Base-by-base conservation (phyloP, 2,329 filamentous ascomycete genomes). In the Graphiopsis chlorocephala region DNA sequence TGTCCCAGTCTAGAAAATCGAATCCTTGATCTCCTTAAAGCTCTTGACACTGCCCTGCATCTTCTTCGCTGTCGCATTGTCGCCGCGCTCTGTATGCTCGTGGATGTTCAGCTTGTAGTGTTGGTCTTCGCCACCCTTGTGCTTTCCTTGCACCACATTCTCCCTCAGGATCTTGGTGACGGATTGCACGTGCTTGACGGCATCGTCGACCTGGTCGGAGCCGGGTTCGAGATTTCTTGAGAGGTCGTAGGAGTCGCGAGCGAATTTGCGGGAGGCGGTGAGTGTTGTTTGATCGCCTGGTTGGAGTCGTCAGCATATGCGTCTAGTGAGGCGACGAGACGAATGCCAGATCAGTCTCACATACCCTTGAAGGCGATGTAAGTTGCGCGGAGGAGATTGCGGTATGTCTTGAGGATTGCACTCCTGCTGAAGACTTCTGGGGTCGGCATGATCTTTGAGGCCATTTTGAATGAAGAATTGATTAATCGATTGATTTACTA, bases 21-120 rank as follows among this genome's bases (percentile, higher is more conserved):
- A 48, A 52, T 53, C 75, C 71, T 78, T 80, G 58, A 81, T 78
- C 64, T 80, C 78, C 66, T 71, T 72, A 42, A 76, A 77, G 57
- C 71, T 76, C 71, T 77, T 77, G 66, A 67, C 74, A 50, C 74
- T 77, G 23, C 74, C 73, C 67, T 75, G 78, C 66, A 84, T 83
- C 60, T 87, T 82, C 78, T 93, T 96, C 72, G 97, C 87, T 35
- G 89, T 91, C 71, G 97, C 93, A 75, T 99, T 99, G 79, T 98
- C 91, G 62, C 95, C 93, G 69, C 92, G 85, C 78, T 99, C 94
- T 31, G 90, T 99, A 69, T 96, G 82, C 67, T 96, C 86, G 77
- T 98, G 95, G 78, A 99, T 97, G 60, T 89, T 85, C 64, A 98
- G 80, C 75, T 90, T 97, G 70, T 69, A 71, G 42, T 73, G 68